These are phyloP conservation scores for Baudoinia panamericana DNA, from an alignment of 495 filamentous ascomycete genomes.

Conservation along the genomic window DNA sequence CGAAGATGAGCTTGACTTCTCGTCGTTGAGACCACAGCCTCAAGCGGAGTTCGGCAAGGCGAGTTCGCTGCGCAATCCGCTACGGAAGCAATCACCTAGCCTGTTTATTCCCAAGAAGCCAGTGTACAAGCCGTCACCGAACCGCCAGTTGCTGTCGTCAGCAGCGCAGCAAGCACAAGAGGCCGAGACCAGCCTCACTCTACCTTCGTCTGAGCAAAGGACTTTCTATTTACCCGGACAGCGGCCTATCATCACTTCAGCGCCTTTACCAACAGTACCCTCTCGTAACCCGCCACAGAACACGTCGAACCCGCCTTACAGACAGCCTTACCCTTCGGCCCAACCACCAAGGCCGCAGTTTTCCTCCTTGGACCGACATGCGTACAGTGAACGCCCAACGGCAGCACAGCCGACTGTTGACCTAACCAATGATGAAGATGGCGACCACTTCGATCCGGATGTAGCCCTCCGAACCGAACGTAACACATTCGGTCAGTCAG, in stretches of 20 bases:
- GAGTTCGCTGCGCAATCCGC: constrained; percentile 34
- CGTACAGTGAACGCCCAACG: constrained; percentile 22
- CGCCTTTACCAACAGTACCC: too few relatives aligned
- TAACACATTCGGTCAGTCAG: constrained; percentile 31
- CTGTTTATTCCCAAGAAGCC: constrained; percentile 18
- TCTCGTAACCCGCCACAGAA: too few relatives aligned
- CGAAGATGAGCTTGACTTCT: constrained; percentile 13
- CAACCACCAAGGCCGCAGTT: constrained; percentile 22
- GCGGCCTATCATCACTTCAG: too few relatives aligned
- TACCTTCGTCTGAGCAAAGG: not conserved
- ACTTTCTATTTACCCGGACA: constrained; percentile 9
- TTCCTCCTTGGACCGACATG: constrained; percentile 22
- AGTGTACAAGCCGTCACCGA: constrained; percentile 8
- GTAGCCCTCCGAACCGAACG: constrained; percentile 21
- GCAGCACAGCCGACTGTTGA: constrained; percentile 16
- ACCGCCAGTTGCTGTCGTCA: constrained; percentile 11
- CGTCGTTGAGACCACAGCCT: constrained; percentile 3
- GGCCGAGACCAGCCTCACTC: not conserved
- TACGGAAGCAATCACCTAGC: constrained; percentile 21
- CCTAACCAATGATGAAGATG: constrained; percentile 16
- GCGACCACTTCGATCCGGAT: constrained; percentile 32
- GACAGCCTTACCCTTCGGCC: constrained; percentile 7
- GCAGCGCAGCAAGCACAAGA: constrained; percentile 5
- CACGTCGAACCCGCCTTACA: too few relatives aligned
- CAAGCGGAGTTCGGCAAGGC: constrained; percentile 49